phyloP scores from a whole-genome alignment of 345 rosid genomes.

The Eucalyptus camaldulensis region DNA sequence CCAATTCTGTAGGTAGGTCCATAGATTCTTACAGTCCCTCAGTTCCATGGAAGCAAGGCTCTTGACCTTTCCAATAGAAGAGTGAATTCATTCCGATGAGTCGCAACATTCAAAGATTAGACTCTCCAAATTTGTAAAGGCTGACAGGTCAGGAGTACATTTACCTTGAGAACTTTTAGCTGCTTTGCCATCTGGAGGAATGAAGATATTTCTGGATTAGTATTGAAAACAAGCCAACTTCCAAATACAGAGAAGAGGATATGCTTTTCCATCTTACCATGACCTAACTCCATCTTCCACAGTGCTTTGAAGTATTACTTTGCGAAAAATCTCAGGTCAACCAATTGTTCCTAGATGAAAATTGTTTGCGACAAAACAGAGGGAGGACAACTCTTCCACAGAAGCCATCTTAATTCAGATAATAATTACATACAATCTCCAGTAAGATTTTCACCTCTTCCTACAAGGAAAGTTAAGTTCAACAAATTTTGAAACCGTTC shows the following conservation, averaged over 20 bases:
- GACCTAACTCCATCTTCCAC: neutral
- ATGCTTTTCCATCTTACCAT: neutral
- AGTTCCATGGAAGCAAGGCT: neutral
- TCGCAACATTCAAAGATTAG: neutral
- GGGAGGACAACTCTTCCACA: neutral
- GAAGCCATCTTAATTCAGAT: neutral
- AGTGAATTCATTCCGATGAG: neutral
- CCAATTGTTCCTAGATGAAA: neutral
- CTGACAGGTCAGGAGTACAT: neutral
- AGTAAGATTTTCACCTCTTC: neutral
- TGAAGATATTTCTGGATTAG: neutral
- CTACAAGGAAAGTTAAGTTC: neutral
- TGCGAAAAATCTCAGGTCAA: neutral
- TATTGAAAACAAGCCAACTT: neutral
- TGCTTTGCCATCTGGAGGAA: neutral
- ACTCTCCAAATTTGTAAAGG: neutral
- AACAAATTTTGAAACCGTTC: neutral
- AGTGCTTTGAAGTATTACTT: neutral
- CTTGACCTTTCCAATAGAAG: neutral
- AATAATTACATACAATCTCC: neutral
- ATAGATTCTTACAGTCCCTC: neutral
- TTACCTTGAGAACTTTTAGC: neutral
- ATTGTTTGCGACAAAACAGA: neutral
- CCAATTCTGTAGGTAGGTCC: neutral
- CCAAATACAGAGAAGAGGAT: neutral